Base-by-base conservation (phyloP, 2,329 filamentous ascomycete genomes). In the Aureobasidium sp. region DNA sequence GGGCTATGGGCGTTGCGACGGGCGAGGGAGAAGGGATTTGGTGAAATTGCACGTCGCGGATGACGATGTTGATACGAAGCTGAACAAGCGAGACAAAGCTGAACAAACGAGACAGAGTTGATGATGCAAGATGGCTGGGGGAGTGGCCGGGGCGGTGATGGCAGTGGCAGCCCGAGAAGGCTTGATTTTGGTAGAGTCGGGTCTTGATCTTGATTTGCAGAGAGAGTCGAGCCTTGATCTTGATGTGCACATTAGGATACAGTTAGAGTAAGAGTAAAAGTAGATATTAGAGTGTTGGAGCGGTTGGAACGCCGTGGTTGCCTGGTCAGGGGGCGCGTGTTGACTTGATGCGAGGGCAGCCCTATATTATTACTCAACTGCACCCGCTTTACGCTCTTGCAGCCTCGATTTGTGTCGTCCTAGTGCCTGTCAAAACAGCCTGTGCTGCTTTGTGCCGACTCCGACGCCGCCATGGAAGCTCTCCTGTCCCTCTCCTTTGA, bases 401-500 rank as follows among this genome's bases (percentile, higher is more conserved):
- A 17, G 19, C 19, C 43, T 43, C 11, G 37, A 31, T 17, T 40
- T 31, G 47, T 60, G 45, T 23, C 43, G 23, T 17, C 17, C 23
- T 43, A 31, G 51, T 55, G 47, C 45, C 35, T 60, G 57, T 37
- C 19, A 38, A 25, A 25, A 21, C n/a, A 51, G 54, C 54, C 40
- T 47, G 42, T 42, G 55, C 42, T 40, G 29, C 27, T 46, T 58
- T 46, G 40, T 53, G 49, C 13, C 31, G 19, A 27, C 42, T 7
- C 23, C 13, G 17, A 37, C 17, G 9, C 4, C 60, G 51, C 67
- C 69, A 97, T 97, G 94, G 94, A 97, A 78, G 85, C 89, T 57
- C 83, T 97, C 29, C 81, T 97, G 60, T 95, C 90, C 46, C 85
- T 95, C 72, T 91, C 93, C 63, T 97, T 97, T 75, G 92, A 96